These are phyloP conservation scores for Pseudozyma pruni DNA, from an alignment of 1,284 basidiomycete genomes.

Conservation along the genomic window DNA sequence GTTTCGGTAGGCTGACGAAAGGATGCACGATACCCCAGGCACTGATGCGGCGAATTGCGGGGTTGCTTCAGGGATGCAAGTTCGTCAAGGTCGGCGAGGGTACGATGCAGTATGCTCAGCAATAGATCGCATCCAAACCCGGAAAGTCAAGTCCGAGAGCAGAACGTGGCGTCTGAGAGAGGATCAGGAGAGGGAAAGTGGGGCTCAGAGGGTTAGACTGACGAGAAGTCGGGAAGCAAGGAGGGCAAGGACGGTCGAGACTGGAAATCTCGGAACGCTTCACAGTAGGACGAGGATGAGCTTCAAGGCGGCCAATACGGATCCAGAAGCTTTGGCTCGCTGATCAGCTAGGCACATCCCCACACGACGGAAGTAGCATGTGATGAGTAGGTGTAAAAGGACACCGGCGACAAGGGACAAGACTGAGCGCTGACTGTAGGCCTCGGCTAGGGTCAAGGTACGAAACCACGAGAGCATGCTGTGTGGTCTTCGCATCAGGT, in stretches of 20 bases:
- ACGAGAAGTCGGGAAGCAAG: background rate
- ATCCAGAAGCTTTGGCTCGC: no score
- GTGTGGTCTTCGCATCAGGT: background rate
- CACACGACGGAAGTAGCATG: background rate
- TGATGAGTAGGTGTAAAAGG: background rate
- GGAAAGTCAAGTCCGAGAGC: slow-evolving; percentile 3
- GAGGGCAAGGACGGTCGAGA: background rate
- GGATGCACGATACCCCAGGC: background rate
- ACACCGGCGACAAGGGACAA: slow-evolving; percentile 1
- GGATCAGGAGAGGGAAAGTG: no score
- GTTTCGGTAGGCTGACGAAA: background rate
- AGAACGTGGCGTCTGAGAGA: slow-evolving; percentile 10
- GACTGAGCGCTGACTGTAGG: background rate
- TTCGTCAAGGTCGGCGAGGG: no score
- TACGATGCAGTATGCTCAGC: background rate
- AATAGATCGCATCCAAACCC: background rate
- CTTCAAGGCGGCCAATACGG: no score
- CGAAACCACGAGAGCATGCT: slow-evolving; percentile 4
- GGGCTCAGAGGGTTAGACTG: background rate
- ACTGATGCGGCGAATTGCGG: background rate
- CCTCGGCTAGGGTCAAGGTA: background rate
- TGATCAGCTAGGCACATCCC: slow-evolving; percentile 3
- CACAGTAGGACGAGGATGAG: background rate
- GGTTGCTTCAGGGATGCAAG: background rate
- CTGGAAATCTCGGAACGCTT: background rate